Evolutionary conservation across 345 rosid species (phyloP).

Genomic region (Eucalyptus sp.): DNA sequence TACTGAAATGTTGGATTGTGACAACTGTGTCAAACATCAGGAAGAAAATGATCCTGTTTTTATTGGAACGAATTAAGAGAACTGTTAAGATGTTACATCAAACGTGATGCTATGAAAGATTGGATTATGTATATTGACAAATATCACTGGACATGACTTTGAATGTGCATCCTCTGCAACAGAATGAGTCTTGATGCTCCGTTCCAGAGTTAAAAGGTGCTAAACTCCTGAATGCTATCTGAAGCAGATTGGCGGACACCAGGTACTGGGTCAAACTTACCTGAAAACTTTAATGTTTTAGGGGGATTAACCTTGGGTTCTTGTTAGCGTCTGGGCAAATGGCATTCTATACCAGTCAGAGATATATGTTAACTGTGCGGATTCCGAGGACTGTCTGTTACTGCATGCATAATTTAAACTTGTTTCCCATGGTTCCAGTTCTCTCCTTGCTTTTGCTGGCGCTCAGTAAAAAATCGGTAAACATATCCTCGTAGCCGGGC

Average conservation of each 20-base stretch:
- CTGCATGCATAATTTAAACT: background rate
- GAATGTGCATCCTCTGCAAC: background rate
- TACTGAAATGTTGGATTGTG: background rate
- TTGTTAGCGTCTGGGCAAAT: background rate
- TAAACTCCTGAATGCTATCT: background rate
- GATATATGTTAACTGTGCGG: background rate
- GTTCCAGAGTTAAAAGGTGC: background rate
- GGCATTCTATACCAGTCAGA: background rate
- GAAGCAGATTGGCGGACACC: background rate
- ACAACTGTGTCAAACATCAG: background rate
- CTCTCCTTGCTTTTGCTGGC: constrained; percentile 28
- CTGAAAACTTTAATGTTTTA: background rate
- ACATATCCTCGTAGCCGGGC: constrained; percentile 77
- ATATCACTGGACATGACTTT: background rate
- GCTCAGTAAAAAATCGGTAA: constrained; percentile 70
- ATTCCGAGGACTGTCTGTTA: background rate
- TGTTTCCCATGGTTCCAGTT: background rate
- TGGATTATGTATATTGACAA: background rate
- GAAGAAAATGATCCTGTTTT: background rate
- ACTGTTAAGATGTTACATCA: background rate
- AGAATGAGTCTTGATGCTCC: background rate
- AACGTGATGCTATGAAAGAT: background rate
- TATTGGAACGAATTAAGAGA: background rate
- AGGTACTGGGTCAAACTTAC: background rate
- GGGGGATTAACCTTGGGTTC: background rate